Evolutionary conservation across 129 eudicot genomes (phyloP), one percentile per base, ranked within the genome.

Genomic region (Helianthus annuus): DNA sequence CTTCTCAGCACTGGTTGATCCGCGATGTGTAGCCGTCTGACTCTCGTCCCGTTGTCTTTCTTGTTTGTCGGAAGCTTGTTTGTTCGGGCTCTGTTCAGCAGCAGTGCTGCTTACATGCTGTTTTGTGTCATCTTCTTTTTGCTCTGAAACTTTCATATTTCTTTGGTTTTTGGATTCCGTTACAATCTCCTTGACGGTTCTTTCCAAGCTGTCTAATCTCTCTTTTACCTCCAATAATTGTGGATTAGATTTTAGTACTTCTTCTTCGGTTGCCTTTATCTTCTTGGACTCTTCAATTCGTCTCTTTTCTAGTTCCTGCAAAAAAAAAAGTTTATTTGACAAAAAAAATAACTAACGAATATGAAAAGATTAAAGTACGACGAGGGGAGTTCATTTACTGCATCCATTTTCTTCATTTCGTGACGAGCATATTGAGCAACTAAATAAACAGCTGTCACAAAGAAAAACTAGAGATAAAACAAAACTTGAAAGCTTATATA

Each of bases 391-490:
- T 70, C 46, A 68, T 16, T 83, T 88, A 90, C 97, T 66, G 91
- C 97, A 11, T 94, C 97, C 98, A 90, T 93, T 86, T 81, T 90
- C 82, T 82, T 90, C 91, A 90, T 93, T 81, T 93, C 97, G 53
- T 75, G 69, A 66, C 89, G 97, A 62, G 97, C 96, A 86, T 90
- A 94, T 48, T 80, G 87, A 78, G 98, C 98, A 51, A 90, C 89
- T 67, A 90, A 78, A 86, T 94, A 94, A 32, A 94, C 93, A 72
- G 97, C 98, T 94, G 96, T 55, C 27, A 68, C 77, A 83, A 52
- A 61, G 36, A 64, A 80, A 2, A 68, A 49, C 7, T 5, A 68
- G 80, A 74, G 36, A 65, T 56, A 13, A 27, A 19, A 38, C 52
- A 8, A 9, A 63, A 38, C 13, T 34, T 12, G 44, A 65, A 76